These are phyloP conservation scores for Neoboletus magnificus DNA, from an alignment of 768 basidiomycete genomes.

Conservation along the genomic window DNA sequence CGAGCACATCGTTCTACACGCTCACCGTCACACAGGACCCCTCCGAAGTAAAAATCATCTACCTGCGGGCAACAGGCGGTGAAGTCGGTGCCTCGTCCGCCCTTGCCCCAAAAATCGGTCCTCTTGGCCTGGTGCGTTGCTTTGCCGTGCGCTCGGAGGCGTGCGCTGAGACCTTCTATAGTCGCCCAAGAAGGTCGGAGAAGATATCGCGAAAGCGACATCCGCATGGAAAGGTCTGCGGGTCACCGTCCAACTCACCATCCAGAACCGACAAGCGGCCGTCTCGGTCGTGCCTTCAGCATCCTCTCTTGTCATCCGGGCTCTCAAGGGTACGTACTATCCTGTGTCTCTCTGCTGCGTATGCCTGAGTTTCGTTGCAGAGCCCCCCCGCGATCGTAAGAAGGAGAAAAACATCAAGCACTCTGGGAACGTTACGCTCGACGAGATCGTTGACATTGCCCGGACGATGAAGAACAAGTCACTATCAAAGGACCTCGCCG, in stretches of 20 bases:
- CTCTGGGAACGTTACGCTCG: conserved; percentile 87
- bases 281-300: conserved; percentile 97
- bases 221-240: conserved; percentile 99
- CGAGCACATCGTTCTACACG: not conserved
- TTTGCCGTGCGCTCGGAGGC: not conserved
- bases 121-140: conserved; percentile 89
- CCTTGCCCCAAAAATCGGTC: conserved; percentile 99
- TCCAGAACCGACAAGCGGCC: conserved; percentile 99
- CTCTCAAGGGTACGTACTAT: conserved; percentile 84
- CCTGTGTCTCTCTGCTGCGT: not conserved
- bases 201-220: conserved; percentile 99
- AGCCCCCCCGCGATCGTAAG: conserved; percentile 98
- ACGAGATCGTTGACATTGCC: conserved; percentile 93
- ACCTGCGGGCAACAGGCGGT: conserved; percentile 97
- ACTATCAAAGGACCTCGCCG: conserved; percentile 85
- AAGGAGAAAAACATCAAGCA: conserved; percentile 99
- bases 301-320: conserved; percentile 94
- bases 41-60: conserved; percentile 97
- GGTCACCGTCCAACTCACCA: conserved; percentile 97
- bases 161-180: conserved; percentile 33
- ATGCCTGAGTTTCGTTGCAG: conserved; percentile 38
- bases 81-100: conserved; percentile 99
- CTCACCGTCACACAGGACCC: conserved; percentile 69
- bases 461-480: conserved; percentile 96
- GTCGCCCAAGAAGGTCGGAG: conserved; percentile 99